phyloP scores from a whole-genome alignment of 2,329 filamentous ascomycete genomes.

The Phialophora macrospora region DNA sequence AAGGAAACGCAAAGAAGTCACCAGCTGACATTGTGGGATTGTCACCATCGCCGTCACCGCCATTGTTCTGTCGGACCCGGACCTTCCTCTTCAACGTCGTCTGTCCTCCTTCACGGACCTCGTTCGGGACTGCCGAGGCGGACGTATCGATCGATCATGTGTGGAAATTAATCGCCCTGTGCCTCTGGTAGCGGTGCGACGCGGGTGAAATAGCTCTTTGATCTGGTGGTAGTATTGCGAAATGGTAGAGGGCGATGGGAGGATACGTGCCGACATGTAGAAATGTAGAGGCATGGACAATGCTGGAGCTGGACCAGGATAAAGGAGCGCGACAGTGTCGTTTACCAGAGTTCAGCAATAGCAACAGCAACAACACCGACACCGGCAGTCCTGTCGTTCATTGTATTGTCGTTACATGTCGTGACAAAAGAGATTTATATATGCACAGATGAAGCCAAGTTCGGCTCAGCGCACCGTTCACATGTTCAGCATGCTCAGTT shows the following conservation, averaged over 20 bases:
- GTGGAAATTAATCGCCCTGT: not conserved
- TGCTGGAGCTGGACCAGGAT: not conserved
- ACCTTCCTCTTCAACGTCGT: not conserved
- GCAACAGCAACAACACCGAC: not conserved
- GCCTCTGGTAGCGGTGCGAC: not conserved
- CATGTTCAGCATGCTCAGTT: constrained; percentile 75
- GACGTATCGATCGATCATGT: not conserved
- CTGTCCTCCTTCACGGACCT: not conserved
- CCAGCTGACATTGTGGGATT: not conserved
- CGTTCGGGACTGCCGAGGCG: not conserved
- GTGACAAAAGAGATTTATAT: not conserved
- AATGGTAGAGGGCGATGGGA: no score
- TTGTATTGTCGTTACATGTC: constrained; percentile 8
- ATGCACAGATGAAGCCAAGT: not conserved
- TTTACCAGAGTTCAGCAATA: not conserved
- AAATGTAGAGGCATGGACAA: not conserved
- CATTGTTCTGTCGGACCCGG: constrained; percentile 5
- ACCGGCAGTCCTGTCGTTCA: not conserved
- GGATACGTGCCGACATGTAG: not conserved
- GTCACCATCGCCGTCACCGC: not conserved
- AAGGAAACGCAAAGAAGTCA: not conserved
- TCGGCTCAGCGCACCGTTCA: constrained; percentile 40
- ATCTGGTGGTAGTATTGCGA: no score
- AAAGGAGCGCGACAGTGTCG: not conserved
- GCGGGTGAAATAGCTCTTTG: no score